Percentiles rank a stretch among this genome's conserved stretches.
Evolutionary conservation across 495 filamentous ascomycete genomes (phyloP).

Genomic region (Oleoguttula mirabilis): DNA sequence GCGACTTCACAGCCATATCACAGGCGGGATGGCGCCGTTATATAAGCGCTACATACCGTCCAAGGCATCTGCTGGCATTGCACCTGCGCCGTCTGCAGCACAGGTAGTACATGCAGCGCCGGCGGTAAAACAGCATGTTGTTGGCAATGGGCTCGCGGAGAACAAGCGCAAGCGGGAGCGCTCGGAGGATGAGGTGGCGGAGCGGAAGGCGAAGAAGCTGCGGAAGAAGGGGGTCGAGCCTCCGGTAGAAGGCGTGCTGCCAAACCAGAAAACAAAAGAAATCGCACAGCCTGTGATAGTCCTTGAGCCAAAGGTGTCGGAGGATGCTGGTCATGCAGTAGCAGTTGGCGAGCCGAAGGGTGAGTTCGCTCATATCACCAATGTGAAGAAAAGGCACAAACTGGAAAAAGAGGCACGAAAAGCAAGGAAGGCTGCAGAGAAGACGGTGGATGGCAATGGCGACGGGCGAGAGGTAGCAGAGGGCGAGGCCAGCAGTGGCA

Average conservation of each 20-base stretch:
- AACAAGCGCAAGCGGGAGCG: slow-evolving; percentile 20
- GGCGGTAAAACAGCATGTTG: not conserved
- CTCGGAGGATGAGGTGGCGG: slow-evolving; percentile 13
- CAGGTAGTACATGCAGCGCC: not conserved
- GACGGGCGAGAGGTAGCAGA: not conserved
- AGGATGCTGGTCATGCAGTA: not conserved
- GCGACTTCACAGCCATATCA: too few relatives aligned
- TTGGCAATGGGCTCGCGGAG: not conserved
- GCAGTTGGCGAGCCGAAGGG: not conserved
- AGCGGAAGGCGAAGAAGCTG: slow-evolving; percentile 21
- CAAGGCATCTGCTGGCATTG: slow-evolving; percentile 17
- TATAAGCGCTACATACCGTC: slow-evolving; percentile 43
- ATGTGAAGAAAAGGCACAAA: slow-evolving; percentile 16
- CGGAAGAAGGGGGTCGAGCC: slow-evolving; percentile 18
- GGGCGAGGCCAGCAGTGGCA: not conserved
- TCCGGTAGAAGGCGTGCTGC: slow-evolving; percentile 1
- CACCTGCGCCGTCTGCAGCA: not conserved
- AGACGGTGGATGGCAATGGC: not conserved
- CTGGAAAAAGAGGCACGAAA: slow-evolving; percentile 19
- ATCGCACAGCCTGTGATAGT: not conserved
- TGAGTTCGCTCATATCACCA: slow-evolving; percentile 5
- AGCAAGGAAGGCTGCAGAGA: slow-evolving; percentile 8
- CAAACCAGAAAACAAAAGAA: not conserved
- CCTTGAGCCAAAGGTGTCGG: not conserved
- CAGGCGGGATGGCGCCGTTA: slow-evolving; percentile 30